A percentile compares a stretch with the other conserved stretches of the same genome.
Conservation (phyloP, 768 basidiomycete species). For the Chlorophyllum brunneum region DNA sequence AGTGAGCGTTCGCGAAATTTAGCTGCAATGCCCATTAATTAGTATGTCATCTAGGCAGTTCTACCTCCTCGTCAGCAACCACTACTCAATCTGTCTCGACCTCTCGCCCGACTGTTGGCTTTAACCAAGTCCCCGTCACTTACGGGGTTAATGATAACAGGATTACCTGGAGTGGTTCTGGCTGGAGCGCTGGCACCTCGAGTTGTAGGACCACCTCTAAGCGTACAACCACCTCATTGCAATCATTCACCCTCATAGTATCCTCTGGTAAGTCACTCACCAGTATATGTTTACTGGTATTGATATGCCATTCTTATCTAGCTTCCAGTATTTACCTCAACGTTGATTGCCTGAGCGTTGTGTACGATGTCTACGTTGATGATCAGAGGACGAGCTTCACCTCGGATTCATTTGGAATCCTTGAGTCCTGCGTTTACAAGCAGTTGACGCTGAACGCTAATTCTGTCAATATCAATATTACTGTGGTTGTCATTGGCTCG, state of each 20-base stretch:
- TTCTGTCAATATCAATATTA: conserved; percentile 6
- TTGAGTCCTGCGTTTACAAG: not conserved
- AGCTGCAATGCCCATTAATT: not conserved
- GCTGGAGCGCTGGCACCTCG: not conserved
- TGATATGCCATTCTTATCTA: not conserved
- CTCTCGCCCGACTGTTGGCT: not conserved
- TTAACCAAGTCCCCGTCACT: not conserved
- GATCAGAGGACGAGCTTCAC: not conserved
- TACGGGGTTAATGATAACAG: not conserved
- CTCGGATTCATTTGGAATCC: not conserved
- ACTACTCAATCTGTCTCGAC: not conserved
- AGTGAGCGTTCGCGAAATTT: not conserved
- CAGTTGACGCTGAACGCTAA: not conserved
- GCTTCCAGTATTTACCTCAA: conserved; percentile 3
- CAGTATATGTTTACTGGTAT: not conserved
- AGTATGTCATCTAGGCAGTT: not conserved
- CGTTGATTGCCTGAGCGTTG: not conserved
- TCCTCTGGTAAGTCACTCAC: not conserved
- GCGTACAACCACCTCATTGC: not conserved
- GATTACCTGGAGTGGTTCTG: conserved; percentile 4
- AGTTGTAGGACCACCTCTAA: not conserved
- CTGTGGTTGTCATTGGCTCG: conserved; percentile 5
- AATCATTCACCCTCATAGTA: conserved; percentile 10
- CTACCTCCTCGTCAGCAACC: not conserved
- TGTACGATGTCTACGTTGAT: conserved; percentile 7